Percentiles rank a stretch among this genome's conserved stretches.
Evolutionary conservation across 73 alveolate genomes (phyloP).

Genomic region (Durusdinium trenchii): DNA sequence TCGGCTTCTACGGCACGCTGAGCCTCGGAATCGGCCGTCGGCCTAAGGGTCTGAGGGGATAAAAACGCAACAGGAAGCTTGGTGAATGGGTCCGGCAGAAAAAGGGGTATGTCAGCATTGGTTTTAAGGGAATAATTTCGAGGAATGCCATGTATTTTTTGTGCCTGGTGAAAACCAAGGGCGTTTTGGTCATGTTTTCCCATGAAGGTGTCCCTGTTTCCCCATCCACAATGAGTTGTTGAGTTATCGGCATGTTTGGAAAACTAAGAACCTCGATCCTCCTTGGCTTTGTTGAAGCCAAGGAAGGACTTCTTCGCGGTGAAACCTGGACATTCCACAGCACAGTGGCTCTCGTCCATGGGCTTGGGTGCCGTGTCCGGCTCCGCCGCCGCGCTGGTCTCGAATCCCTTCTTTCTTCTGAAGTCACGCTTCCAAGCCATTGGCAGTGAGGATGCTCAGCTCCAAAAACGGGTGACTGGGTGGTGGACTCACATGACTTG

Average conservation of each 20-base stretch:
- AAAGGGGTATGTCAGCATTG: not conserved
- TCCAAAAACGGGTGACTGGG: too few relatives aligned
- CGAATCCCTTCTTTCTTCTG: constrained; percentile 89
- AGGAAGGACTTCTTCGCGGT: not conserved
- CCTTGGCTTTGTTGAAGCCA: not conserved
- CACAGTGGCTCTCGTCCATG: constrained; percentile 54
- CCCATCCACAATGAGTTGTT: not conserved
- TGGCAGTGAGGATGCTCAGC: constrained; percentile 78
- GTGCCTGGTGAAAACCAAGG: not conserved
- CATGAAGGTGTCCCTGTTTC: too few relatives aligned
- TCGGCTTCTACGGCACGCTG: constrained; percentile 63
- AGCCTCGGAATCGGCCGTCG: constrained; percentile 35
- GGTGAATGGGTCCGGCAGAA: not conserved
- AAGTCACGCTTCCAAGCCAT: constrained; percentile 87
- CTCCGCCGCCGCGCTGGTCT: constrained; percentile 58
- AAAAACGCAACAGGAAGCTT: not conserved
- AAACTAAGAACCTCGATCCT: not conserved
- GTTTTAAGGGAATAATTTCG: not conserved
- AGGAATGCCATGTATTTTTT: not conserved
- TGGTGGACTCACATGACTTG: too few relatives aligned
- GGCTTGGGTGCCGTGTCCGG: constrained; percentile 69
- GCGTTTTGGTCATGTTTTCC: not conserved
- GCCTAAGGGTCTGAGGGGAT: too few relatives aligned
- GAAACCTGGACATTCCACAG: constrained; percentile 47
- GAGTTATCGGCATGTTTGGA: not conserved